Conservation (phyloP, 148 eudicot genomes). For the Pharnaceum exiguum region DNA sequence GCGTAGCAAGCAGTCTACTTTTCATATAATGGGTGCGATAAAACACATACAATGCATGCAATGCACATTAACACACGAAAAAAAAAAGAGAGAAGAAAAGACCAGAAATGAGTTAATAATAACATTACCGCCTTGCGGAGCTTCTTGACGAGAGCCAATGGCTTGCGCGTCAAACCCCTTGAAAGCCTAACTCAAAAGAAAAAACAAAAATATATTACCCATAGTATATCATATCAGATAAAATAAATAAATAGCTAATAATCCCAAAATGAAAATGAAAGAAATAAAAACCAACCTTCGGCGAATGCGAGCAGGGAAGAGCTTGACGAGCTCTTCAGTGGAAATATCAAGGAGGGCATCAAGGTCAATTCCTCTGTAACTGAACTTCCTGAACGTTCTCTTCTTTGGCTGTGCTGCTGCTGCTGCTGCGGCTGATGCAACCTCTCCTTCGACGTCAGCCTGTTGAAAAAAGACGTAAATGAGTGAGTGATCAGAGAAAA, state of each 20-base stretch:
- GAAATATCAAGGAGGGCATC: conserved; percentile 74
- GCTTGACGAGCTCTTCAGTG: conserved; percentile 77
- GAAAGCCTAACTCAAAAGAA: conserved; percentile 45
- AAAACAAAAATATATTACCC: neutral
- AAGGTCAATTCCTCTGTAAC: conserved; percentile 74
- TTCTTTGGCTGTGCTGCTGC: conserved; percentile 62
- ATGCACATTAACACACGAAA: no score
- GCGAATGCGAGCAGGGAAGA: conserved; percentile 57
- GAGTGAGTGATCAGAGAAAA: no score
- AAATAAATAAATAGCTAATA: neutral
- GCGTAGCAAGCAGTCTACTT: no score
- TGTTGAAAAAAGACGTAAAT: no score
- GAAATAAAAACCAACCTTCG: conserved; percentile 36
- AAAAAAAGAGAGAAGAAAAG: no score
- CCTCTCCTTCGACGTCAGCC: conserved; percentile 58
- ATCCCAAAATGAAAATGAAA: neutral
- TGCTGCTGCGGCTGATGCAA: conserved; percentile 35
- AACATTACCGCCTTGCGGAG: conserved; percentile 77
- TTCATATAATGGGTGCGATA: no score
- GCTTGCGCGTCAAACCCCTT: conserved; percentile 73
- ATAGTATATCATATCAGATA: neutral
- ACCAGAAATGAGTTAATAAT: neutral
- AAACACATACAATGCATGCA: no score
- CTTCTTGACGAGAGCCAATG: conserved; percentile 74
- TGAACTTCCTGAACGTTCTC: conserved; percentile 92